Conservation (phyloP, 495 filamentous ascomycete genomes). For the Penicillium odoratum region DNA sequence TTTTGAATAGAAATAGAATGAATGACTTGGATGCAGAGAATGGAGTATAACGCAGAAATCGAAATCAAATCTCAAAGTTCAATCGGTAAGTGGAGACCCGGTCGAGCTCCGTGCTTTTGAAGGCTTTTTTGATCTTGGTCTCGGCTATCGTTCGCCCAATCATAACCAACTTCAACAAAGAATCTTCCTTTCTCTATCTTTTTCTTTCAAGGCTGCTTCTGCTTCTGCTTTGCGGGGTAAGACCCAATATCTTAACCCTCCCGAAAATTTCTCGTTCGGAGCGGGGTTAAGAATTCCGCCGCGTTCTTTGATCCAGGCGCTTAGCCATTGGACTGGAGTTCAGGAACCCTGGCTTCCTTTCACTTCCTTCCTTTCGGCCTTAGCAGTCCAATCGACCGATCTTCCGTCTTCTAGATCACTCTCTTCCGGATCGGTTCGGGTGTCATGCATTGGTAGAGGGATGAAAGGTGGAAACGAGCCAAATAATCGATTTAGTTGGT, state of each 20-base stretch:
- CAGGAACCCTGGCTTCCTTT: constrained; percentile 3
- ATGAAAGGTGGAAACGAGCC: constrained; percentile 7
- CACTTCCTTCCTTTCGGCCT: not conserved
- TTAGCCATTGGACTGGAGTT: constrained; percentile 2
- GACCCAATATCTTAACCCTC: not conserved
- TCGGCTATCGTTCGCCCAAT: not conserved
- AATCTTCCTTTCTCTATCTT: not conserved
- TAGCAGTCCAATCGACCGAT: not conserved
- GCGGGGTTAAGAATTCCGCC: not conserved
- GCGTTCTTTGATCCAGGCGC: constrained; percentile 5
- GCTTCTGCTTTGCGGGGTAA: not conserved
- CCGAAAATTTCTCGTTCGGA: not conserved
- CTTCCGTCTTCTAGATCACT: constrained; percentile 19
- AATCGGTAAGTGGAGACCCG: not conserved
- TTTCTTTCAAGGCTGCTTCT: too few species aligned
- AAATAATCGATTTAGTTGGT: constrained; percentile 16
- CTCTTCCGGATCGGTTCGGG: constrained; percentile 17
- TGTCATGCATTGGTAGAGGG: not conserved
- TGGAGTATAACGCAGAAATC: not conserved
- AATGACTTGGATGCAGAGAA: not conserved
- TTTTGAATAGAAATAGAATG: not conserved
- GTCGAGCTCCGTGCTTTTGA: not conserved
- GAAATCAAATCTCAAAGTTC: constrained; percentile 3
- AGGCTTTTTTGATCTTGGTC: not conserved
- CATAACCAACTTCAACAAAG: not conserved